A percentile compares a stretch with the other conserved stretches of the same genome.
These are phyloP conservation scores for Strigomonas galati DNA, from an alignment of 208 protist species.

Conservation along the genomic window DNA sequence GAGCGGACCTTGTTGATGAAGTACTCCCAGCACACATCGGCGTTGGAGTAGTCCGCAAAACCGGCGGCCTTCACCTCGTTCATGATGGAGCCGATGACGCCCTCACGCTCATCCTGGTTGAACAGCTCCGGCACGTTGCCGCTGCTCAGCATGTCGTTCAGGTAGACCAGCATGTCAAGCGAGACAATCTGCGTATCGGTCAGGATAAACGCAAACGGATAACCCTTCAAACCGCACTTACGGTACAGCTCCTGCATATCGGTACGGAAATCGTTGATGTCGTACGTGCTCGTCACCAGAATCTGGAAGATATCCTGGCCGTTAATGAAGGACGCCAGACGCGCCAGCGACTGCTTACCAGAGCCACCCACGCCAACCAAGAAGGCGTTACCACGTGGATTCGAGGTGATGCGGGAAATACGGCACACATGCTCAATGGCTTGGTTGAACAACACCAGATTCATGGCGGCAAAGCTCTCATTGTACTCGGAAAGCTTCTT, in stretches of 20 bases:
- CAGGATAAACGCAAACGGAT: slow-evolving; percentile 95
- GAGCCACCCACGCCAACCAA: slow-evolving; percentile 94
- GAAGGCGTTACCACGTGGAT: slow-evolving; percentile 95
- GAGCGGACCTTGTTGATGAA: slow-evolving; percentile 96
- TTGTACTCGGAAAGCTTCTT: slow-evolving; percentile 96
- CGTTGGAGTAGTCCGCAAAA: slow-evolving; percentile 87
- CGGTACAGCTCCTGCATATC: slow-evolving; percentile 97
- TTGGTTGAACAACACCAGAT: slow-evolving; percentile 97
- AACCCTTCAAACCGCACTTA: slow-evolving; percentile 94
- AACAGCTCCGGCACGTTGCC: slow-evolving; percentile 97
- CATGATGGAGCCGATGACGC: slow-evolving; percentile 83
- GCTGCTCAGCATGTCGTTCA: slow-evolving; percentile 98
- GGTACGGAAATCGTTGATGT: slow-evolving; percentile 94
- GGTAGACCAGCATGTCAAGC: slow-evolving; percentile 96
- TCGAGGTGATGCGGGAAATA: slow-evolving; percentile 95
- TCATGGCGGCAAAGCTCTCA: slow-evolving; percentile 94
- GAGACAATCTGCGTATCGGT: slow-evolving; percentile 98
- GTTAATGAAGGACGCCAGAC: slow-evolving; percentile 96
- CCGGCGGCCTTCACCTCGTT: slow-evolving; percentile 92
- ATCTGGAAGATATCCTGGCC: slow-evolving; percentile 98
- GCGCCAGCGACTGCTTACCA: slow-evolving; percentile 93
- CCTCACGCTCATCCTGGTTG: slow-evolving; percentile 92
- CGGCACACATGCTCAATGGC: slow-evolving; percentile 97
- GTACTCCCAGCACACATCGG: slow-evolving; percentile 94
- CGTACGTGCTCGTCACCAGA: slow-evolving; percentile 96